Conservation (phyloP, 139 green algal species). For the Dunaliella primolecta region DNA sequence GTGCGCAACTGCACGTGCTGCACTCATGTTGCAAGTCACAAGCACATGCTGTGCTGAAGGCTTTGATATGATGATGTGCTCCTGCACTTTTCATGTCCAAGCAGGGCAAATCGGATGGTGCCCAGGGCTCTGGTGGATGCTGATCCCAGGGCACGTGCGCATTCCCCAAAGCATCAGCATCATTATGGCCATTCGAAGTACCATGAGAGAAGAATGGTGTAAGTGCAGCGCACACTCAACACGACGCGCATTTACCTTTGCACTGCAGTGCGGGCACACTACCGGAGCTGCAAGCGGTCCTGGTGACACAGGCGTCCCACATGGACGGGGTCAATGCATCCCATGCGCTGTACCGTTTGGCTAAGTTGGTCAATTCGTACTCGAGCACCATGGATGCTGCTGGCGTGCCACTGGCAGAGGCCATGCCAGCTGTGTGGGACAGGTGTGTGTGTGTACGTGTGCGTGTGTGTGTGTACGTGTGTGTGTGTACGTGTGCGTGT, state of each 20-base stretch:
- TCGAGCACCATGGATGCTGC: background rate
- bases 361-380: background rate
- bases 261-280: background rate
- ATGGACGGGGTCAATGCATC: background rate
- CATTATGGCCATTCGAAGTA: too few species aligned
- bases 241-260: too few species aligned
- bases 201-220: too few species aligned
- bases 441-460: background rate
- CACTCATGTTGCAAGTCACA: background rate
- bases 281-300: background rate
- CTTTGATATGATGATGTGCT: too few species aligned
- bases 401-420: background rate
- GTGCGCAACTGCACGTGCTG: background rate
- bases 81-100: too few species aligned
- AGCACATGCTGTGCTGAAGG: too few species aligned
- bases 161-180: too few species aligned
- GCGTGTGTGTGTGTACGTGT: background rate
- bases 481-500: background rate
- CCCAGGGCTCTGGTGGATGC: too few species aligned
- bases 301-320: background rate
- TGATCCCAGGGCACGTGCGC: too few species aligned
- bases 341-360: background rate
- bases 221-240: too few species aligned
- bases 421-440: background rate
- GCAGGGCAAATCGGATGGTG: too few species aligned